phyloP scores from a whole-genome alignment of 2,329 filamentous ascomycete species.

The Zalaria sp. region DNA sequence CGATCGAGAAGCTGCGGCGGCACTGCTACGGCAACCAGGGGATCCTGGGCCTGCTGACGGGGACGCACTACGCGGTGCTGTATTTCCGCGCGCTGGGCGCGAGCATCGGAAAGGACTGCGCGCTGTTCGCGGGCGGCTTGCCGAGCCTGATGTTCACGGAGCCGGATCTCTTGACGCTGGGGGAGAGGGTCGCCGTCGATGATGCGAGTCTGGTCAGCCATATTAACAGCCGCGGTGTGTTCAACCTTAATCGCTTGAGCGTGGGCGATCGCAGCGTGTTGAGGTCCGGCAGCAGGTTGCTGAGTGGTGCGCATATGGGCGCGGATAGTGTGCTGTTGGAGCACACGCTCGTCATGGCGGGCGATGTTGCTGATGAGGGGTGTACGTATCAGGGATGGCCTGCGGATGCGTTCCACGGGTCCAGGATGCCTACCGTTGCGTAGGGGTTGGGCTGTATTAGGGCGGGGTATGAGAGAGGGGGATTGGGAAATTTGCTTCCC shows the following conservation, averaged over 20 bases:
- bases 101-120: slow-evolving; percentile 39
- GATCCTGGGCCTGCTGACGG: slow-evolving; percentile 38
- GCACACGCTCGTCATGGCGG: slow-evolving; percentile 44
- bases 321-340: slow-evolving; percentile 40
- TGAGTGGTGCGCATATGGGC: slow-evolving; percentile 40
- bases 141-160: slow-evolving; percentile 43
- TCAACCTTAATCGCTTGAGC: slow-evolving; percentile 37
- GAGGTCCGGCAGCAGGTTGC: slow-evolving; percentile 35
- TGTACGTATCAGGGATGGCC: slow-evolving; percentile 43
- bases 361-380: slow-evolving; percentile 38
- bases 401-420: slow-evolving; percentile 25
- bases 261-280: slow-evolving; percentile 40
- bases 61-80: slow-evolving; percentile 36
- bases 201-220: slow-evolving; percentile 43
- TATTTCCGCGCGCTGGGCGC: slow-evolving; percentile 43
- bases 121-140: slow-evolving; percentile 39
- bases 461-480: no score
- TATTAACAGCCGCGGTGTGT: slow-evolving; percentile 43
- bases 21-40: slow-evolving; percentile 37
- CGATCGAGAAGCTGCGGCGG: slow-evolving; percentile 36
- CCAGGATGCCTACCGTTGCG: slow-evolving; percentile 9
- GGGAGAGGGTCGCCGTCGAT: slow-evolving; percentile 39
- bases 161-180: slow-evolving; percentile 40
- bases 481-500: no score
- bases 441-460: no score